Percentiles rank a stretch among this genome's conserved stretches.
phyloP scores from a whole-genome alignment of 176 grass and related monocot species.

The Triticum urartu region DNA sequence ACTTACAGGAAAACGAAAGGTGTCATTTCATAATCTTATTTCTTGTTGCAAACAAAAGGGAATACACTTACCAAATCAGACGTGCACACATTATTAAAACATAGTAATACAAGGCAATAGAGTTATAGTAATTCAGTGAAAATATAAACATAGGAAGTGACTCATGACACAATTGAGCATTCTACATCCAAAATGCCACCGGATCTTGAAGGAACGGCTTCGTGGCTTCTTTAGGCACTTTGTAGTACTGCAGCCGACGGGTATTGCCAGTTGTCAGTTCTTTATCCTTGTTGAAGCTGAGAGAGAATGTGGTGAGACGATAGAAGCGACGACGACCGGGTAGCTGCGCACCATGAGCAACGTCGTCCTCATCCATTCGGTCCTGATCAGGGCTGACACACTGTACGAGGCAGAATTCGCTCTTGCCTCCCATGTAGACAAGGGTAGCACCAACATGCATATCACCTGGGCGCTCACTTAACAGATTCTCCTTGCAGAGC shows the following conservation, averaged over 20 bases:
- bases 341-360: too few species aligned
- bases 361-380: background rate
- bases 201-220: background rate
- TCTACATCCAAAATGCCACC: constrained; percentile 24
- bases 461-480: background rate
- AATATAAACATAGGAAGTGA: too few species aligned
- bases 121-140: too few species aligned
- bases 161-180: background rate
- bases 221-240: background rate
- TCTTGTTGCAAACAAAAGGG: too few species aligned
- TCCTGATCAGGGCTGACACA: background rate
- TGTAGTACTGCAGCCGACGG: constrained; percentile 12
- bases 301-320: constrained; percentile 15
- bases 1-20: too few species aligned
- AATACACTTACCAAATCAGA: too few species aligned
- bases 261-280: background rate
- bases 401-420: background rate
- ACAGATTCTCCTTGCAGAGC: background rate
- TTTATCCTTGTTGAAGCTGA: constrained; percentile 10
- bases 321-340: background rate
- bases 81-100: too few species aligned
- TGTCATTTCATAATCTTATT: too few species aligned
- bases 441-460: background rate
- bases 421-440: background rate
- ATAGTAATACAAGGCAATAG: too few species aligned